These are phyloP conservation scores for Eucommia ulmoides DNA, from an alignment of 257 asterid genomes.

Conservation along the genomic window DNA sequence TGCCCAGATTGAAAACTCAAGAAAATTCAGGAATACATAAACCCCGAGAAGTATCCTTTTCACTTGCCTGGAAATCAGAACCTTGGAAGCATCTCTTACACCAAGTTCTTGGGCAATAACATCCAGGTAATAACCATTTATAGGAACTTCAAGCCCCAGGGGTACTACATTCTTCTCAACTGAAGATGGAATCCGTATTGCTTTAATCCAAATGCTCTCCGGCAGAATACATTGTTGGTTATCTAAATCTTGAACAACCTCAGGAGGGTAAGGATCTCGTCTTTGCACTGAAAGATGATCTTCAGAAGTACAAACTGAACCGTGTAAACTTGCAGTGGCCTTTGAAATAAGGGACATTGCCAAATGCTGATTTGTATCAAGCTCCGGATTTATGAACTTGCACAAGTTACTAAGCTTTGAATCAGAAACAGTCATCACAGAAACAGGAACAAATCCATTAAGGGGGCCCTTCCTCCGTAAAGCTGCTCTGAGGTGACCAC, in stretches of 20 bases:
- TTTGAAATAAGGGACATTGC: constrained; percentile 41
- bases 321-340: constrained; percentile 47
- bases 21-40: neutral
- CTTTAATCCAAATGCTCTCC: constrained; percentile 39
- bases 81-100: constrained; percentile 47
- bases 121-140: constrained; percentile 68
- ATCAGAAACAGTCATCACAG: constrained; percentile 61
- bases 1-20: too few relatives aligned
- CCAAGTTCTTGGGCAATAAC: constrained; percentile 55
- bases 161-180: constrained; percentile 33
- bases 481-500: constrained; percentile 84
- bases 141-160: constrained; percentile 32
- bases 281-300: constrained; percentile 55
- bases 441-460: constrained; percentile 61
- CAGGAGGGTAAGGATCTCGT: constrained; percentile 32
- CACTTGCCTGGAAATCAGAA: constrained; percentile 69
- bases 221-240: constrained; percentile 24
- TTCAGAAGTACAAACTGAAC: constrained; percentile 25
- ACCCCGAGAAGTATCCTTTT: neutral
- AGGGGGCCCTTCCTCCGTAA: constrained; percentile 44
- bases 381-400: constrained; percentile 49
- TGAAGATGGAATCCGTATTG: constrained; percentile 49
- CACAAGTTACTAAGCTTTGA: constrained; percentile 54
- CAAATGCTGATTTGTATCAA: constrained; percentile 37
- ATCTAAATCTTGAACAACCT: constrained; percentile 30